These are phyloP conservation scores for Neoboletus subvelutipes DNA, from an alignment of 768 basidiomycete genomes.

Conservation along the genomic window DNA sequence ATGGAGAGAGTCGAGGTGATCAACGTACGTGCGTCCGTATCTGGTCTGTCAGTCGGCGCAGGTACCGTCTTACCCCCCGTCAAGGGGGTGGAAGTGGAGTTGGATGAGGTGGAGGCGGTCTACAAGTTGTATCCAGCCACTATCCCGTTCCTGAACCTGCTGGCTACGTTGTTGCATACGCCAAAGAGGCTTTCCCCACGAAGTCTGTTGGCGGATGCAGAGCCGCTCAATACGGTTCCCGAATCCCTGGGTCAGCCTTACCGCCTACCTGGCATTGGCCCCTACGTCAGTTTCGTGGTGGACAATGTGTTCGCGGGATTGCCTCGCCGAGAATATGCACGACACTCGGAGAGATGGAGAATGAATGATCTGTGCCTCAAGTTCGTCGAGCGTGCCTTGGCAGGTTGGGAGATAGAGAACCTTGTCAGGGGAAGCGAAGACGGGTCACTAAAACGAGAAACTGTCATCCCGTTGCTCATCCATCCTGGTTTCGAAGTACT, in stretches of 20 bases:
- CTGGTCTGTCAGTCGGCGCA: constrained; percentile 25
- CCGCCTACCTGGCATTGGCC: constrained; percentile 74
- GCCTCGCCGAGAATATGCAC: constrained; percentile 68
- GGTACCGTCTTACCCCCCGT: constrained; percentile 47
- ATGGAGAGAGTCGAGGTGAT: constrained; percentile 86
- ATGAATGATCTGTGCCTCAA: constrained; percentile 82
- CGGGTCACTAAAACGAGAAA: constrained; percentile 48
- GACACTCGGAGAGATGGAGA: constrained; percentile 78
- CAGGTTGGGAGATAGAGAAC: constrained; percentile 76
- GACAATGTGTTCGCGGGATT: constrained; percentile 87
- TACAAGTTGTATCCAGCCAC: constrained; percentile 85
- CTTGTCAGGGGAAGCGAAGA: constrained; percentile 61
- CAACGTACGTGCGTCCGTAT: constrained; percentile 57
- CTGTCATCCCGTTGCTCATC: constrained; percentile 52
- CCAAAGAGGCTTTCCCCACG: constrained; percentile 68
- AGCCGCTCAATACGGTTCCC: constrained; percentile 72
- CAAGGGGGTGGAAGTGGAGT: constrained; percentile 81
- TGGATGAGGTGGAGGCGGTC: constrained; percentile 83
- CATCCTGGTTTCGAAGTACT: constrained; percentile 91
- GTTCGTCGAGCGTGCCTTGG: constrained; percentile 82
- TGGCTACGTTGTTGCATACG: constrained; percentile 81
- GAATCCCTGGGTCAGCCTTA: constrained; percentile 79
- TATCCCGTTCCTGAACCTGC: constrained; percentile 80
- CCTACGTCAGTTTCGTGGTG: constrained; percentile 83
- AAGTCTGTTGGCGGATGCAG: constrained; percentile 56